Percentiles rank a stretch among this genome's conserved stretches.
These are phyloP conservation scores for Coprinopsis sp. DNA, from an alignment of 768 basidiomycete species.

Conservation along the genomic window DNA sequence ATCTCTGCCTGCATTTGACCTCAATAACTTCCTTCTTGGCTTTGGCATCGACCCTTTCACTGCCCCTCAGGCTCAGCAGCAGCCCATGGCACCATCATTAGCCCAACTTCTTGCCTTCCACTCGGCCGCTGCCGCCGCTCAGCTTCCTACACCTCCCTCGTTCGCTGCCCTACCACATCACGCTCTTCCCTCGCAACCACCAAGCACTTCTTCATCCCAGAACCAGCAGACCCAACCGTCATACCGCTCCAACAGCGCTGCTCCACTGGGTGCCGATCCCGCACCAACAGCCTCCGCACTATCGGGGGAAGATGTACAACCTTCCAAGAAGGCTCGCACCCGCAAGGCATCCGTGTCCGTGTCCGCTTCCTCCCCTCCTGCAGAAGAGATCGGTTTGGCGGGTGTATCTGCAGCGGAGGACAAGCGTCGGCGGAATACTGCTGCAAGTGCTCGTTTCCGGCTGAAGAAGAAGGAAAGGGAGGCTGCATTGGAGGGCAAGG, in stretches of 20 bases:
- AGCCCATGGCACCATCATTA: conserved; percentile 47
- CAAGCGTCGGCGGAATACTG: conserved; percentile 91
- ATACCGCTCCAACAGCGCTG: conserved; percentile 9
- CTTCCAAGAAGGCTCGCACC: conserved; percentile 49
- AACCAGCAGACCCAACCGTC: too few relatives aligned
- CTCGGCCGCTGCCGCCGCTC: conserved; percentile 19
- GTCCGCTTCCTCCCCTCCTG: conserved; percentile 28
- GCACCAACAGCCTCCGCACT: conserved; percentile 14
- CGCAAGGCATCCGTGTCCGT: conserved; percentile 44
- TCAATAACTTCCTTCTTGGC: conserved; percentile 33
- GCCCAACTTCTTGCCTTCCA: conserved; percentile 68
- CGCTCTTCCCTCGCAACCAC: conserved; percentile 18
- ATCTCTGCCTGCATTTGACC: conserved; percentile 37
- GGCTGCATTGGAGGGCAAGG: conserved; percentile 77
- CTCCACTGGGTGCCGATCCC: conserved; percentile 12
- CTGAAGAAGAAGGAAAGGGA: conserved; percentile 96
- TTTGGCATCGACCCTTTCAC: conserved; percentile 40
- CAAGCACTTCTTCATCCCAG: too few relatives aligned
- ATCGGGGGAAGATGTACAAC: conserved; percentile 27
- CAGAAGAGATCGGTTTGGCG: conserved; percentile 18
- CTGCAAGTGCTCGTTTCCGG: conserved; percentile 89
- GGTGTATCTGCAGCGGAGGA: conserved; percentile 66
- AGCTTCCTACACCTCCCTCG: conserved; percentile 18
- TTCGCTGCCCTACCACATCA: conserved; percentile 17
- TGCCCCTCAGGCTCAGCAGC: conserved; percentile 25